A percentile compares a stretch with the other conserved stretches of the same genome.
phyloP scores from a whole-genome alignment of 768 basidiomycete species.

The Lyophyllum atratum region DNA sequence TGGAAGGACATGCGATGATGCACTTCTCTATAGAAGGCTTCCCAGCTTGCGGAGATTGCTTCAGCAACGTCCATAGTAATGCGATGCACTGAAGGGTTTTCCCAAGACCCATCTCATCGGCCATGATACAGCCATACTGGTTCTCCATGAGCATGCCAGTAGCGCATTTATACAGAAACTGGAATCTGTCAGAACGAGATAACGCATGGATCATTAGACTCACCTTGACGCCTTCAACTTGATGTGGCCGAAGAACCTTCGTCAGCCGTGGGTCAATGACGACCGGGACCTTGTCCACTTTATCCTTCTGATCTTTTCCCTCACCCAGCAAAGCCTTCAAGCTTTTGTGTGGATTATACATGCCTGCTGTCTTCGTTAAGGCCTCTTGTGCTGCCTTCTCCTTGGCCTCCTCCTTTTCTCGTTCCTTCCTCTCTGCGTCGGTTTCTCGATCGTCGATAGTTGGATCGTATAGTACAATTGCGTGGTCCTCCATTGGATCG shows the following conservation, averaged over 20 bases:
- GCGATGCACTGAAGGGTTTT: slow-evolving; percentile 97
- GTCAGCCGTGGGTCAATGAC: slow-evolving; percentile 90
- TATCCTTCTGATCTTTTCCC: slow-evolving; percentile 64
- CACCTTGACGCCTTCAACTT: slow-evolving; percentile 97
- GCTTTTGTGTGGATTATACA: slow-evolving; percentile 93
- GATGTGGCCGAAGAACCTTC: slow-evolving; percentile 94
- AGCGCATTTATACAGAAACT: slow-evolving; percentile 96
- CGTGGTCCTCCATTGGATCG: slow-evolving; percentile 97
- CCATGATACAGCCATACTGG: slow-evolving; percentile 97
- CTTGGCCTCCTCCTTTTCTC: slow-evolving; percentile 74
- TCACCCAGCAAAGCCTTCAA: slow-evolving; percentile 78
- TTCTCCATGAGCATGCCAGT: slow-evolving; percentile 92
- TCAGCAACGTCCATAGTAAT: slow-evolving; percentile 91
- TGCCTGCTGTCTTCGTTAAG: slow-evolving; percentile 65
- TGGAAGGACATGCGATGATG: slow-evolving; percentile 96
- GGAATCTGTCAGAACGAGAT: slow-evolving; percentile 6
- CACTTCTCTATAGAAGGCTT: slow-evolving; percentile 94
- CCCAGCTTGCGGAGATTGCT: slow-evolving; percentile 88
- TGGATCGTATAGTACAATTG: slow-evolving; percentile 96
- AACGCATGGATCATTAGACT: slow-evolving; percentile 14
- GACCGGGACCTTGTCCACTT: slow-evolving; percentile 83
- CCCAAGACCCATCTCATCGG: slow-evolving; percentile 98
- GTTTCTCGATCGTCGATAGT: slow-evolving; percentile 93
- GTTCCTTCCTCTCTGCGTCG: slow-evolving; percentile 77
- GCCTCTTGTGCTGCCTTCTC: slow-evolving; percentile 64